Percentiles rank a stretch among this genome's conserved stretches.
Evolutionary conservation across 2,329 filamentous ascomycete genomes (phyloP).

Genomic region (Cladosporium oxysporum): DNA sequence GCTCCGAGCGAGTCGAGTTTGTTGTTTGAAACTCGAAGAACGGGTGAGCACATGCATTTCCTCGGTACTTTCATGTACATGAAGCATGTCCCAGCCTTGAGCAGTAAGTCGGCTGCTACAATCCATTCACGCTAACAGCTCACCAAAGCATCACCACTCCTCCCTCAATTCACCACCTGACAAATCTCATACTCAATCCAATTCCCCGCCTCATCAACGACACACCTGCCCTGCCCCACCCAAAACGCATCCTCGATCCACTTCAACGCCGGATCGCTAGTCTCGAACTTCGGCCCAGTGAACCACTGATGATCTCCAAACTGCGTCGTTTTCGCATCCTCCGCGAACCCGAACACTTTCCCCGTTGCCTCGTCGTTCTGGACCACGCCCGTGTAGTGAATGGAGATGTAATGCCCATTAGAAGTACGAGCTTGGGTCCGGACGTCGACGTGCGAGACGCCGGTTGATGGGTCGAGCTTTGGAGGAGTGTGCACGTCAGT

Average conservation of each 20-base stretch:
- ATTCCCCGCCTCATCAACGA: neutral
- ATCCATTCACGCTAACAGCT: no score
- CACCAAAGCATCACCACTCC: no score
- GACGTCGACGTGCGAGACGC: neutral
- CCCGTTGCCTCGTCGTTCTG: neutral
- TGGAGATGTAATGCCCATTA: neutral
- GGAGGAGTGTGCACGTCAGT: neutral
- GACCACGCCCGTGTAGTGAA: neutral
- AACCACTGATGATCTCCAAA: neutral
- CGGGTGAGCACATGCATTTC: no score
- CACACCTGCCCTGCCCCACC: neutral
- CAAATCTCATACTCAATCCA: neutral
- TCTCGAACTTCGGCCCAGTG: neutral
- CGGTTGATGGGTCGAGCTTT: neutral
- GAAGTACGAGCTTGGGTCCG: neutral
- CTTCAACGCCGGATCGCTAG: neutral
- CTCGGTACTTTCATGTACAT: no score
- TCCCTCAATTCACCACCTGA: neutral
- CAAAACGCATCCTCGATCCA: neutral
- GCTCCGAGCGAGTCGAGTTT: no score
- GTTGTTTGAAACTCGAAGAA: no score
- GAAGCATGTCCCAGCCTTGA: no score
- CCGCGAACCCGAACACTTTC: neutral
- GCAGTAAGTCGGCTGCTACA: no score
- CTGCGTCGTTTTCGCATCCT: neutral